Base-by-base conservation (phyloP, 176 grass and related monocot genomes). In the Eremochloa ophiuroides region DNA sequence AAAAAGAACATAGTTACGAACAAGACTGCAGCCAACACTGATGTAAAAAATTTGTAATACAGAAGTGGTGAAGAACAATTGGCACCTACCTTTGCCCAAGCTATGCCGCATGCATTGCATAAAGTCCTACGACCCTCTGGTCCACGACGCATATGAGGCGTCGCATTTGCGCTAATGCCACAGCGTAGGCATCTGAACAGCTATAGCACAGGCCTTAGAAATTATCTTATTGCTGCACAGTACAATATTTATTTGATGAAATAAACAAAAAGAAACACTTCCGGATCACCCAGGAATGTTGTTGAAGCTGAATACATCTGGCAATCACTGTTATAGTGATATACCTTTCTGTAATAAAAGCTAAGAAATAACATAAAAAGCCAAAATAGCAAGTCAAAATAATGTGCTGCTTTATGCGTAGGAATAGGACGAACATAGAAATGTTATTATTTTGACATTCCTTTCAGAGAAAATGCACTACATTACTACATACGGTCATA, bases 81-180 rank as follows among this genome's bases (percentile, higher is more conserved):
- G 44, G 65, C 20, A 25, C 12, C 41, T 83, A 92, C 93, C 89
- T 96, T 96, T 69, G 93, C 85, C 93, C 93, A 93, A 82, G 90
- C 88, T 88, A 96, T 92, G 51, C 93, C 93, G 56, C 93, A 96
- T 26, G 93, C 93, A 88, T 96, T 96, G 90, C 93, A 96, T 58
- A 96, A 64, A 87, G 90, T 96, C 82, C 93, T 90, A 7, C 85
- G 66, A 62, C 93, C 93, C 65, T 91, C 83, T 13, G 90, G 93
- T 42, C 93, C 93, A 75, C 88, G 85, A 15, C 90, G 85, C 93
- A 96, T 96, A 83, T 93, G 90, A 56, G 93, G 93, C 15, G 90
- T 96, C 1, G 85, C 88, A 56, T 85, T 93, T 76, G 93, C 82
- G 31, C 88, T 91, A 85, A 96, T 96, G 66, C 90, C 90, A 91